These are phyloP conservation scores for Amphichorda felina DNA, from an alignment of 2,329 filamentous ascomycete genomes.

Conservation along the genomic window DNA sequence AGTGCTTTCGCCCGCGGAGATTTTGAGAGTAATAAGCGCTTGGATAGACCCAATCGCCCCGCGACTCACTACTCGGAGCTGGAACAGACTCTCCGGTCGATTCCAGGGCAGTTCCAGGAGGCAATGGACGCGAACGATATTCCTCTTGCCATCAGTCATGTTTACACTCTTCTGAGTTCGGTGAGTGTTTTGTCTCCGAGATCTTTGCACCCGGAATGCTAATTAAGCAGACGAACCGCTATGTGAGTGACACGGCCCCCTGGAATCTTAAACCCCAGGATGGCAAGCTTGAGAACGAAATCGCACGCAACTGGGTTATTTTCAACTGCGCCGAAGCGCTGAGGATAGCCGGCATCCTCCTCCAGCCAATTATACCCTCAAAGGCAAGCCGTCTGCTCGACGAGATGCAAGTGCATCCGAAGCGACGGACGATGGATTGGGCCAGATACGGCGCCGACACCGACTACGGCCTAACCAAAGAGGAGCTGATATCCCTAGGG, in stretches of 20 bases:
- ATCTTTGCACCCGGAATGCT: conserved; percentile 5
- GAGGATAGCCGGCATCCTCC: conserved; percentile 67
- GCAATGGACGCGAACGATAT: conserved; percentile 55
- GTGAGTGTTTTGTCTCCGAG: conserved; percentile 24
- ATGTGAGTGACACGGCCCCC: conserved; percentile 49
- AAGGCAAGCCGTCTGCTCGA: conserved; percentile 66
- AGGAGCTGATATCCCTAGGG: conserved; percentile 13
- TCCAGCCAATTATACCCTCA: conserved; percentile 83
- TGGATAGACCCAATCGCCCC: background rate
- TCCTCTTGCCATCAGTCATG: conserved; percentile 49
- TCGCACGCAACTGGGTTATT: conserved; percentile 42
- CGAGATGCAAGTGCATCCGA: conserved; percentile 56
- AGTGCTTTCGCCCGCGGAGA: conserved; percentile 11
- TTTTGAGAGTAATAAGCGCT: conserved; percentile 7
- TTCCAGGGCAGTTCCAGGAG: conserved; percentile 19
- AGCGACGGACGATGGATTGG: conserved; percentile 50
- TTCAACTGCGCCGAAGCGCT: conserved; percentile 65
- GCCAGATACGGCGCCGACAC: conserved; percentile 53
- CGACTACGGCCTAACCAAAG: conserved; percentile 46
- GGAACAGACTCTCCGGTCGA: conserved; percentile 10
- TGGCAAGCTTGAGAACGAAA: conserved; percentile 17
- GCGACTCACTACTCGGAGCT: conserved; percentile 12
- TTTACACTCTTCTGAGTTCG: conserved; percentile 50
- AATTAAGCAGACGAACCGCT: conserved; percentile 23
- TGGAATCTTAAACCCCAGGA: conserved; percentile 44